These are phyloP conservation scores for Pichia cephalocereana DNA, from an alignment of 805 yeast species.

Conservation along the genomic window DNA sequence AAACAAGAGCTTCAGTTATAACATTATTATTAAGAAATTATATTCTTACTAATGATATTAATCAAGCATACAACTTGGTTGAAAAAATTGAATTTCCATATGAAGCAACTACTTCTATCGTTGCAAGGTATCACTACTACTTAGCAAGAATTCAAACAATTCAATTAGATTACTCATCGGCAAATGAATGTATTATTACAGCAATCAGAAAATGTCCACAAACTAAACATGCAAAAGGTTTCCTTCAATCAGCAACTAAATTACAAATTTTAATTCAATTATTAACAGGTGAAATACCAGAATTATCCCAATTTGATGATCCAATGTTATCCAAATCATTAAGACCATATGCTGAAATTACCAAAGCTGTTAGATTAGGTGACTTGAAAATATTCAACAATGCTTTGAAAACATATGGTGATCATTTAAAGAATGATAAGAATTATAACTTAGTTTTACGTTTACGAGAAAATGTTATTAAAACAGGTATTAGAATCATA, in stretches of 20 bases:
- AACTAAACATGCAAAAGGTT: conserved; percentile 74
- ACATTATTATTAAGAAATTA: conserved; percentile 81
- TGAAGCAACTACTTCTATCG: conserved; percentile 68
- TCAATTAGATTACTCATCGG: conserved; percentile 85
- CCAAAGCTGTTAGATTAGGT: conserved; percentile 88
- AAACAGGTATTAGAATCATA: conserved; percentile 92
- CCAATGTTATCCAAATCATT: conserved; percentile 49
- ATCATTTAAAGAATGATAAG: conserved; percentile 60
- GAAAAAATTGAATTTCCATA: conserved; percentile 85
- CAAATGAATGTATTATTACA: conserved; percentile 84
- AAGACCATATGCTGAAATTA: conserved; percentile 75
- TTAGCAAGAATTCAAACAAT: conserved; percentile 85
- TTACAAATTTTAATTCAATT: conserved; percentile 81
- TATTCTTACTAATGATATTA: conserved; percentile 66
- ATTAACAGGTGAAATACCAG: conserved; percentile 95
- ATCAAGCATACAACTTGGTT: conserved; percentile 81
- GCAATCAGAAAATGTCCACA: conserved; percentile 97
- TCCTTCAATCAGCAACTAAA: conserved; percentile 83
- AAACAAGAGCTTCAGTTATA: conserved; percentile 80
- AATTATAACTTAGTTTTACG: conserved; percentile 79
- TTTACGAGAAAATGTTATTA: conserved; percentile 92
- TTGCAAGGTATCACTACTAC: conserved; percentile 86
- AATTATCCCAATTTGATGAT: conserved; percentile 69
- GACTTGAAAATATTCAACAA: conserved; percentile 75
- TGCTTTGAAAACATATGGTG: conserved; percentile 55